These are phyloP conservation scores for Penicillium sp. DNA, from an alignment of 2,329 filamentous ascomycete genomes.

Conservation along the genomic window DNA sequence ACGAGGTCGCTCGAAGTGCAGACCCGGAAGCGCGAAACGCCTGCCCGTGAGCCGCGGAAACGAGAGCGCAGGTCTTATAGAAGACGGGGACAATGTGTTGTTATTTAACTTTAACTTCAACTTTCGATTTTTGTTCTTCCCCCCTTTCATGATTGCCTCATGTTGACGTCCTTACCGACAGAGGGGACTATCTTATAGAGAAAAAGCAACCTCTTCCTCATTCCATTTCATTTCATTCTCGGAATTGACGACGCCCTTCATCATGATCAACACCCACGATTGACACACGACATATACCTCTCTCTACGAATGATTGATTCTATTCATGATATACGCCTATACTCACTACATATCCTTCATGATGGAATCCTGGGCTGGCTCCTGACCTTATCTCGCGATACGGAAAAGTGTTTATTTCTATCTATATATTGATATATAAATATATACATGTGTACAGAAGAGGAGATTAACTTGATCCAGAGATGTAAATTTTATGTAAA, in stretches of 20 bases:
- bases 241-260: not conserved
- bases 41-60: constrained; percentile 33
- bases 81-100: constrained; percentile 37
- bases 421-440: not conserved
- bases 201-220: constrained; percentile 20
- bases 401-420: not conserved
- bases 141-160: constrained; percentile 2
- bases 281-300: constrained; percentile 1
- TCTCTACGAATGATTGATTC: not conserved
- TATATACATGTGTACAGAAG: not conserved
- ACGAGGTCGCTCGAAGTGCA: constrained; percentile 25
- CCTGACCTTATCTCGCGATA: not conserved
- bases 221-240: constrained; percentile 16
- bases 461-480: not conserved
- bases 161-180: not conserved
- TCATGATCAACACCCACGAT: not conserved
- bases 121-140: not conserved
- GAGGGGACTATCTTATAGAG: not conserved
- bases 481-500: no score
- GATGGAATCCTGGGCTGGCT: not conserved
- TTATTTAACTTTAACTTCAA: constrained; percentile 26
- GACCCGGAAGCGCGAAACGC: constrained; percentile 32
- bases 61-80: constrained; percentile 27
- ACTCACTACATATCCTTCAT: not conserved
- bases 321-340: not conserved